Evolutionary conservation across 1,284 basidiomycete species (phyloP).

Genomic region (Calocybe gambosa): DNA sequence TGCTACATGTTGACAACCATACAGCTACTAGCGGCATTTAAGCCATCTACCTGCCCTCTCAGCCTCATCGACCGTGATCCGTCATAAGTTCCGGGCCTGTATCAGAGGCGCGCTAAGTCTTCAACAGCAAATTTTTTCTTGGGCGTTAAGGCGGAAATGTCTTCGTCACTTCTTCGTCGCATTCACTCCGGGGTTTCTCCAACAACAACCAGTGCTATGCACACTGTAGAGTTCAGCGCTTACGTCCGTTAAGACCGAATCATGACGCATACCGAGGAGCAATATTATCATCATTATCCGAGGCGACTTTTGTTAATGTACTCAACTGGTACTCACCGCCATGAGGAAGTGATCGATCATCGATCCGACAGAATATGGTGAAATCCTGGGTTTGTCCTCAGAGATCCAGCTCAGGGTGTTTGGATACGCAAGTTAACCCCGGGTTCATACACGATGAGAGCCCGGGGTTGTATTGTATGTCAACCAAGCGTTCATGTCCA

Average conservation of each 20-base stretch:
- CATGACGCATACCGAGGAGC: slow-evolving; percentile 3
- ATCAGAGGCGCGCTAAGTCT: not conserved
- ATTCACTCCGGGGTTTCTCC: not conserved
- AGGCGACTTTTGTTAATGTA: slow-evolving; percentile 5
- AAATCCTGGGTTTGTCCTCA: slow-evolving; percentile 7
- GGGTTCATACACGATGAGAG: slow-evolving; percentile 9
- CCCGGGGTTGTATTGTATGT: slow-evolving; percentile 9
- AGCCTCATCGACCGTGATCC: not conserved
- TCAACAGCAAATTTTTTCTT: not conserved
- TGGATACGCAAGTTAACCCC: slow-evolving; percentile 6
- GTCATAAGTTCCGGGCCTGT: not conserved
- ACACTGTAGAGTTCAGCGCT: not conserved
- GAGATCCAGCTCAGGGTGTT: slow-evolving; percentile 8
- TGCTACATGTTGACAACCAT: not conserved
- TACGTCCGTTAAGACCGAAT: slow-evolving; percentile 2
- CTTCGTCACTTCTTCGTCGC: not conserved
- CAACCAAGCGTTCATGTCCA: not conserved
- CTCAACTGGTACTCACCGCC: not conserved
- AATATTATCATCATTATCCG: slow-evolving; percentile 8
- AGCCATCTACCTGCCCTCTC: not conserved
- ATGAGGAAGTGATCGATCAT: slow-evolving; percentile 6
- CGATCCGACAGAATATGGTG: slow-evolving; percentile 8
- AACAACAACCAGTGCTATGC: not conserved
- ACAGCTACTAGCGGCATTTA: not conserved
- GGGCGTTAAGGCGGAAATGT: slow-evolving; percentile 3